These are phyloP conservation scores for Suillus clintonianus DNA, from an alignment of 768 basidiomycete genomes.

Conservation along the genomic window DNA sequence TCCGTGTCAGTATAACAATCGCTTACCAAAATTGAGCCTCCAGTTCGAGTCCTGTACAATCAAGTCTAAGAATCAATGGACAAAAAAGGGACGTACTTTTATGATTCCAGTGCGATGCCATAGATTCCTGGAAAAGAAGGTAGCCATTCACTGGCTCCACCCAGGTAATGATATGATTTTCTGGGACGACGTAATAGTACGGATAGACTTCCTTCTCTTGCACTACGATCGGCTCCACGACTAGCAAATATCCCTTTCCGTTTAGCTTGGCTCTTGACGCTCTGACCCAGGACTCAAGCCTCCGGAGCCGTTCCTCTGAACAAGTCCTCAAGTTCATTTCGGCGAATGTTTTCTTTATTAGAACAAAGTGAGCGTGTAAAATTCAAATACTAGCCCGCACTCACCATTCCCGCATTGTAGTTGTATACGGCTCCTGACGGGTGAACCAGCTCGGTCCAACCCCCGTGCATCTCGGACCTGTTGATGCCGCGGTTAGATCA, in stretches of 20 bases:
- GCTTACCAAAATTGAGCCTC: background rate
- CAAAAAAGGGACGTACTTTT: background rate
- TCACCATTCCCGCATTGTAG: background rate
- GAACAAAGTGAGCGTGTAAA: too few species aligned
- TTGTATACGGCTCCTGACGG: background rate
- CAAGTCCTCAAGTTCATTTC: too few species aligned
- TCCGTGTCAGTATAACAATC: background rate
- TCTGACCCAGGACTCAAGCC: too few species aligned
- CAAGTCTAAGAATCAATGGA: background rate
- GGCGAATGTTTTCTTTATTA: too few species aligned
- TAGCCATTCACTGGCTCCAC: background rate
- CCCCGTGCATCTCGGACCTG: background rate
- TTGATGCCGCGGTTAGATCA: too few species aligned
- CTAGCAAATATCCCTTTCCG: too few species aligned
- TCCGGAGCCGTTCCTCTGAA: too few species aligned
- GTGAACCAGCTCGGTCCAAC: background rate
- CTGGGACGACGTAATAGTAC: background rate
- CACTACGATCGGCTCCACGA: too few species aligned
- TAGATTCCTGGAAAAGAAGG: constrained; percentile 2
- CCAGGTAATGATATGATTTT: background rate
- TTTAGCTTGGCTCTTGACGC: too few species aligned
- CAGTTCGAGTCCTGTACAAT: background rate
- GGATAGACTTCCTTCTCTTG: too few species aligned
- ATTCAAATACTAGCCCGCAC: background rate
- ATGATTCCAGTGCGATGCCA: background rate